A percentile compares a stretch with the other conserved stretches of the same genome.
Evolutionary conservation across 371 early-diverging fungal species (phyloP).

Genomic region (Mortierella sp.): DNA sequence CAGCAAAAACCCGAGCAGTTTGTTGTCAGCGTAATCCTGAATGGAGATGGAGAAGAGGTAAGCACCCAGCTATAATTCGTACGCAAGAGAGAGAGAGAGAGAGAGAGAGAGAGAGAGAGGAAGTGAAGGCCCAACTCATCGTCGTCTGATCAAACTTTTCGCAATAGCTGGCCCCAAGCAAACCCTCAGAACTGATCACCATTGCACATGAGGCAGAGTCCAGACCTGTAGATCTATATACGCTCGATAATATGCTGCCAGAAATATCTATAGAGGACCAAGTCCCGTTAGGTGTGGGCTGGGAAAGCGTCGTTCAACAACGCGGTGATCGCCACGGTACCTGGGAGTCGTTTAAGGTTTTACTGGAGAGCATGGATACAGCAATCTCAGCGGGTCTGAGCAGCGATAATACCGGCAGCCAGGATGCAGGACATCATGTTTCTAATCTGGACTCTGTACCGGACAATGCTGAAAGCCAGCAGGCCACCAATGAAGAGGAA

Average conservation of each 20-base stretch:
- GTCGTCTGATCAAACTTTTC: neutral
- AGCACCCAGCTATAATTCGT: neutral
- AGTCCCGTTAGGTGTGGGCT: constrained; percentile 24
- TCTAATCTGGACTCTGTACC: neutral
- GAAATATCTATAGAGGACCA: constrained; percentile 46
- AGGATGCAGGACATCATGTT: neutral
- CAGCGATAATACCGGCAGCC: neutral
- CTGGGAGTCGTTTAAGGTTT: constrained; percentile 16
- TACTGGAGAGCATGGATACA: constrained; percentile 7
- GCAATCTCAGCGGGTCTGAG: neutral
- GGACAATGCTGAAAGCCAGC: neutral
- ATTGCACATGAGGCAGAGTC: constrained; percentile 40
- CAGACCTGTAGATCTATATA: constrained; percentile 22
- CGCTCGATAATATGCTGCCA: constrained; percentile 21
- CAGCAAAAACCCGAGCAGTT: constrained; percentile 39
- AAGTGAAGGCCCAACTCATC: neutral
- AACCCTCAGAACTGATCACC: constrained; percentile 37
- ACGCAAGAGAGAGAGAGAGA: neutral
- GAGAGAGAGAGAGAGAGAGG: neutral
- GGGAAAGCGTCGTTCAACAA: constrained; percentile 25
- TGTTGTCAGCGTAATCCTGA: constrained; percentile 46
- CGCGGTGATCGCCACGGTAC: constrained; percentile 2
- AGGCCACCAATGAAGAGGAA: neutral
- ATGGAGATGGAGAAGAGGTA: constrained; percentile 53
- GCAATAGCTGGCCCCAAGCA: constrained; percentile 43